These are phyloP conservation scores for Leucogyrophana mollusca DNA, from an alignment of 768 basidiomycete genomes.

Conservation along the genomic window DNA sequence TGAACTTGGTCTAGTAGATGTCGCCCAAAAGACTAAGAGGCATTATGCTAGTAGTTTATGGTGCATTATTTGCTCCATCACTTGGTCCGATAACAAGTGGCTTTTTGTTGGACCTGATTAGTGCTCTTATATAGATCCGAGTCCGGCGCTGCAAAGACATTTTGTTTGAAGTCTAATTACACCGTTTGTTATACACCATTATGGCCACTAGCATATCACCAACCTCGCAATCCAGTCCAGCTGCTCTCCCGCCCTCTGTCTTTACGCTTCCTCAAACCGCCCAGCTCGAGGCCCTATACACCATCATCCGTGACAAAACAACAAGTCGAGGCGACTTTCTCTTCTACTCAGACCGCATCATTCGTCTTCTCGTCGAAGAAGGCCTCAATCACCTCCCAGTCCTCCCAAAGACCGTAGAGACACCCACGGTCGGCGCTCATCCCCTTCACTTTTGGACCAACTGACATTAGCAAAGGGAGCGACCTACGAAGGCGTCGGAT, in stretches of 20 bases:
- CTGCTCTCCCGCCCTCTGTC: slow-evolving; percentile 72
- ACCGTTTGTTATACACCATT: too few species aligned
- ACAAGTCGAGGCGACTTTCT: slow-evolving; percentile 93
- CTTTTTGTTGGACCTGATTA: too few species aligned
- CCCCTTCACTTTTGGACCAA: slow-evolving; percentile 5
- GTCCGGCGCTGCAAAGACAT: too few species aligned
- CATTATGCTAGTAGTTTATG: too few species aligned
- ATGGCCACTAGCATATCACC: slow-evolving; percentile 17
- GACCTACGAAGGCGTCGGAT: slow-evolving; percentile 87
- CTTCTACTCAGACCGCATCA: slow-evolving; percentile 94
- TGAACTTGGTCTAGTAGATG: too few species aligned
- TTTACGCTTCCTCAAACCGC: slow-evolving; percentile 86
- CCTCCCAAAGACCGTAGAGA: slow-evolving; percentile 71
- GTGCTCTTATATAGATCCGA: too few species aligned
- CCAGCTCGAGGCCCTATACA: slow-evolving; percentile 93
- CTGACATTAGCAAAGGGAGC: slow-evolving; percentile 51
- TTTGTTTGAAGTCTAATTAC: too few species aligned
- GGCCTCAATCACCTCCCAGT: slow-evolving; percentile 88
- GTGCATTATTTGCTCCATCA: too few species aligned
- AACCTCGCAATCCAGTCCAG: slow-evolving; percentile 34
- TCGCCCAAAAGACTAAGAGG: too few species aligned
- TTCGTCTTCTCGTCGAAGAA: slow-evolving; percentile 76
- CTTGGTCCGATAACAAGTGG: too few species aligned
- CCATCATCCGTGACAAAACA: slow-evolving; percentile 87
- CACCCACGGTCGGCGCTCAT: slow-evolving; percentile 81